Evolutionary conservation across 148 eudicot species (phyloP).

Genomic region (Salicornia ramosissima): DNA sequence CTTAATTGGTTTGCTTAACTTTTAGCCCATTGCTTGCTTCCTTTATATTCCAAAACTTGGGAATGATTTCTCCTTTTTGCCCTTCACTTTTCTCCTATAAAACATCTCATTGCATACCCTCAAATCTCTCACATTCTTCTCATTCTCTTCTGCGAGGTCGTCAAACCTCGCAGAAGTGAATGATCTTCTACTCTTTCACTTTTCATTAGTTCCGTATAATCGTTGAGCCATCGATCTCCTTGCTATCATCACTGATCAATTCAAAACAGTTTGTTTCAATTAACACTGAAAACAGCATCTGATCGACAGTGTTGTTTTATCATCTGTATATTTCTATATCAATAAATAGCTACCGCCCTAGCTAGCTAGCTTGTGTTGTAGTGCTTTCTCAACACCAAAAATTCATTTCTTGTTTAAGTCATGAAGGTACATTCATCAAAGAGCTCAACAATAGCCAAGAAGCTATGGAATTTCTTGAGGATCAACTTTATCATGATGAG

Average conservation of each 20-base stretch:
- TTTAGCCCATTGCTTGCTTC: conserved; percentile 13
- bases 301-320: too few species aligned
- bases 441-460: conserved; percentile 31
- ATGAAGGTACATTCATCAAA: conserved; percentile 25
- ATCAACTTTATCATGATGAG: conserved; percentile 31
- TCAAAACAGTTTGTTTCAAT: too few species aligned
- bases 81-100: conserved; percentile 21
- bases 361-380: too few species aligned
- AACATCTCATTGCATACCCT: conserved; percentile 8
- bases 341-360: too few species aligned
- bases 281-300: too few species aligned
- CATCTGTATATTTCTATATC: too few species aligned
- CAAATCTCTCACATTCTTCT: background rate
- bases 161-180: conserved; percentile 18
- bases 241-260: background rate
- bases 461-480: conserved; percentile 28
- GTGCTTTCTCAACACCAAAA: too few species aligned
- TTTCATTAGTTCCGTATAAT: background rate
- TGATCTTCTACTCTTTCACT: background rate
- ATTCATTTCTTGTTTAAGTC: background rate
- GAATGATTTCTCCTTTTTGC: background rate
- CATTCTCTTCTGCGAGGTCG: conserved; percentile 19
- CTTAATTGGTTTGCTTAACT: conserved; percentile 10
- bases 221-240: background rate
- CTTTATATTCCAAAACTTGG: background rate